These are phyloP conservation scores for Phytophthora lateralis DNA, from an alignment of 352 stramenopile genomes.

Conservation along the genomic window DNA sequence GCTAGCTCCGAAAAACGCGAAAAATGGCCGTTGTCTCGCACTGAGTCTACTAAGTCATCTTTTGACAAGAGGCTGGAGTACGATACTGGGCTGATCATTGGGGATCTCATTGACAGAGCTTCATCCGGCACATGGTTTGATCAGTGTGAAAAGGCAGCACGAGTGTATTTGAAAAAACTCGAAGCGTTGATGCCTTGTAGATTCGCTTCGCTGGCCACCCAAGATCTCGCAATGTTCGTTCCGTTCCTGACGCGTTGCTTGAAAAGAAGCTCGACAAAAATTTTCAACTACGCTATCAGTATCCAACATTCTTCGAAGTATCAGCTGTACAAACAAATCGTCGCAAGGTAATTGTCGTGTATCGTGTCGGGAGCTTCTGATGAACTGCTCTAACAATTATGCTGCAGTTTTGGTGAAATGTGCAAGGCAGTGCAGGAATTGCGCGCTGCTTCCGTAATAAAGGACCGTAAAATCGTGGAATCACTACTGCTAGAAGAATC, in stretches of 20 bases:
- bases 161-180: constrained; percentile 47
- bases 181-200: constrained; percentile 20
- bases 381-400: constrained; percentile 23
- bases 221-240: constrained; percentile 21
- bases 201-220: constrained; percentile 12
- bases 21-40: not conserved
- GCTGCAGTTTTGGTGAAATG: constrained; percentile 38
- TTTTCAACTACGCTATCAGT: constrained; percentile 48
- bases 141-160: constrained; percentile 42
- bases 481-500: constrained; percentile 47
- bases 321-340: constrained; percentile 41
- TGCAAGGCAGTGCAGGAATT: constrained; percentile 30
- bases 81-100: constrained; percentile 24
- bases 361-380: not conserved
- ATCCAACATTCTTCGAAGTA: constrained; percentile 24
- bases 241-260: constrained; percentile 44
- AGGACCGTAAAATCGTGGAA: constrained; percentile 31
- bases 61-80: constrained; percentile 24
- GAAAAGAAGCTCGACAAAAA: constrained; percentile 48
- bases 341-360: constrained; percentile 39
- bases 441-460: constrained; percentile 7
- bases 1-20: constrained; percentile 19
- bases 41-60: not conserved
- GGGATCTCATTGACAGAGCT: constrained; percentile 24
- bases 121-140: constrained; percentile 13